Conservation (phyloP, 2,329 filamentous ascomycete genomes). For the Dryadomyces quercivorus region DNA sequence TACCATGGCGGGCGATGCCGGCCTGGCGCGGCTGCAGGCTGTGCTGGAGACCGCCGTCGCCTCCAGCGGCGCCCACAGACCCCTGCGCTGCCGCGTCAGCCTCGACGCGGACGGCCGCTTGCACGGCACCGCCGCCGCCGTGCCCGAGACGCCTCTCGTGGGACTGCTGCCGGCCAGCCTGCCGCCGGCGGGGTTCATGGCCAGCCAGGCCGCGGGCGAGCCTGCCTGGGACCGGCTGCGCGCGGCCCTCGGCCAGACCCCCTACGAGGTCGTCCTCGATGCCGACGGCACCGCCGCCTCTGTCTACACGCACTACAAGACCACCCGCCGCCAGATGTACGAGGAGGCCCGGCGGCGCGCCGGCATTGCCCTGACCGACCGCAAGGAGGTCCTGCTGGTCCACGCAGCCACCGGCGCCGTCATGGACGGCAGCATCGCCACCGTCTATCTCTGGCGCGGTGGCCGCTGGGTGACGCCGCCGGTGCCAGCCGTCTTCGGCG, state of each 20-base stretch:
- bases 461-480: constrained; percentile 72
- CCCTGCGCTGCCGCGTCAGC: constrained; percentile 41
- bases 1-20: constrained; percentile 30
- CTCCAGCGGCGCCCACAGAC: constrained; percentile 17
- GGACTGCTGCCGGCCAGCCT: constrained; percentile 47
- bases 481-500: constrained; percentile 29
- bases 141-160: constrained; percentile 27
- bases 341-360: constrained; percentile 53
- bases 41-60: constrained; percentile 14
- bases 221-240: constrained; percentile 7
- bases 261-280: constrained; percentile 35
- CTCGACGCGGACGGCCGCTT: constrained; percentile 38
- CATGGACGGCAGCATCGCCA: constrained; percentile 80
- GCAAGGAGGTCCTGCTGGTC: constrained; percentile 64
- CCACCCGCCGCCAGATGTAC: constrained; percentile 62
- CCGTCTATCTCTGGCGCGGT: constrained; percentile 65
- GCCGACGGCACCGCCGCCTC: constrained; percentile 27
- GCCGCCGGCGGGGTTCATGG: constrained; percentile 27
- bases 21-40: constrained; percentile 29
- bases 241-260: constrained; percentile 10
- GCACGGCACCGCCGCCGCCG: constrained; percentile 25
- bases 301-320: constrained; percentile 78
- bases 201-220: too few relatives aligned
- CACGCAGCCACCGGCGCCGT: constrained; percentile 48
- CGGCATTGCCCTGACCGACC: constrained; percentile 34